Evolutionary conservation across 257 asterid genomes (phyloP).

Genomic region (Capsicum pubescens): DNA sequence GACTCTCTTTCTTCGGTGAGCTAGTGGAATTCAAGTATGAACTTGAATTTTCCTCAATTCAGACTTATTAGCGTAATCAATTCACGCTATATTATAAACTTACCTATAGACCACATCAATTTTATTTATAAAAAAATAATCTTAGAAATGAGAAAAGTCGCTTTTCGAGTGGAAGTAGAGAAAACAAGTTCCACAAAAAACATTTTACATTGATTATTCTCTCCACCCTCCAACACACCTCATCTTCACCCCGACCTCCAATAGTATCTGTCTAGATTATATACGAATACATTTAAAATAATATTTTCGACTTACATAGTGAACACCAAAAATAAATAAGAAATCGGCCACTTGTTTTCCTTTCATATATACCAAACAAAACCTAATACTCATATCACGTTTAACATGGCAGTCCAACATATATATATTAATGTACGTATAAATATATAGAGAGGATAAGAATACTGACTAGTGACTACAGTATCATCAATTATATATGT

Average conservation of each 20-base stretch:
- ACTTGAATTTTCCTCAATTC: too few species aligned
- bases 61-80: too few species aligned
- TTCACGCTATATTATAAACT: background rate
- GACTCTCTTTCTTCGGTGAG: too few species aligned
- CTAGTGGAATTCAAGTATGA: too few species aligned
- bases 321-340: background rate
- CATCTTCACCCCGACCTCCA: background rate
- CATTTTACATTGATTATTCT: background rate
- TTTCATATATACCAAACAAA: background rate
- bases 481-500: background rate
- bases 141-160: background rate
- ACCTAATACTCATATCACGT: conserved; percentile 1
- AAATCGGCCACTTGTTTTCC: background rate
- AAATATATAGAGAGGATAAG: background rate
- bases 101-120: background rate
- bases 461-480: background rate
- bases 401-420: background rate
- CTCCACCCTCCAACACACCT: background rate
- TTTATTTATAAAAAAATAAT: background rate
- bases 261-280: too few species aligned
- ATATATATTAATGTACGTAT: background rate
- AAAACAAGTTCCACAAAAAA: background rate
- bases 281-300: too few species aligned
- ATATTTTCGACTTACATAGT: background rate
- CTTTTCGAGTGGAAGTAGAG: background rate